Evolutionary conservation across 2,329 filamentous ascomycete species (phyloP), one percentile per base, ranked within the genome.

Genomic region (Podosphaera fusca): DNA sequence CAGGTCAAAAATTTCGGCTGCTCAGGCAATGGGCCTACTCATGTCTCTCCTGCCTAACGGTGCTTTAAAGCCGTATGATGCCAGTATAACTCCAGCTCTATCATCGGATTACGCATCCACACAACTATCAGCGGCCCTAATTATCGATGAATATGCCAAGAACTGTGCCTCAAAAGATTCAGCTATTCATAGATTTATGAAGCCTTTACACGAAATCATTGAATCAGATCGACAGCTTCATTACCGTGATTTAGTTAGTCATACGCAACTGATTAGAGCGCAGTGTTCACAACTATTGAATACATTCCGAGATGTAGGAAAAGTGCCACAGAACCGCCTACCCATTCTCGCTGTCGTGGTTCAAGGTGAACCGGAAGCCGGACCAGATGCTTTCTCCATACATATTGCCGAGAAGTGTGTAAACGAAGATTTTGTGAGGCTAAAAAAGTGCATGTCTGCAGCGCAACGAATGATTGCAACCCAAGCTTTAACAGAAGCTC

Each of bases 231-330:
- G 87, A 31, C 90, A 90, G 29, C 69, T 76, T 6, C 85, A 84
- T 66, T 98, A 98, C 68, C 79, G 85, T 60, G 92, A 98, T 68
- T 78, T 98, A 42, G 85, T 92, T 52, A 92, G 84, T 68, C 94
- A 86, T 66, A 78, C 95, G 35, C 87, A 94, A 66, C 82, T 94
- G 55, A 87, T 88, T 14, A 81, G 92, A 60, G 87, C 89, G 1
- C 90, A 95, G 67, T 96, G 90, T 64, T 84, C 90, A 63, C 87
- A 92, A 60, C 73, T 98, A 31, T 74, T 96, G 59, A 88, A 90
- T 66, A 80, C 92, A 55, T 98, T 98, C 76, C 80, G 88, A 63
- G 90, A 96, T 63, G 82, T 88, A 64, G 88, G 86, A 42, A 89
- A 92, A 67, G 82, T 94, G 1, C 77, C 85, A 30, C 77, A 80